Conservation (phyloP, 768 basidiomycete genomes). For the Mycena polygramma region DNA sequence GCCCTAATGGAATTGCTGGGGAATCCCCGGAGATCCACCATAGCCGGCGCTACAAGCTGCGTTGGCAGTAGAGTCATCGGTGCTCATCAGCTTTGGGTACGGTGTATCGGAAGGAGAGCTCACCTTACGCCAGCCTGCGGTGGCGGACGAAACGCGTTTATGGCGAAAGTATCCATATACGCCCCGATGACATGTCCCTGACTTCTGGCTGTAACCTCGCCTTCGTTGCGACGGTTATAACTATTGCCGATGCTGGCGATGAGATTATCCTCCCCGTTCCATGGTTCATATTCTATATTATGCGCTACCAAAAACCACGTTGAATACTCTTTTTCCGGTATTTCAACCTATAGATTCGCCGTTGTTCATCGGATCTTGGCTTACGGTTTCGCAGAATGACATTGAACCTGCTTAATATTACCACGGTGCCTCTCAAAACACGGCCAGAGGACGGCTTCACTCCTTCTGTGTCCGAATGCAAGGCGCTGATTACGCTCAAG, state of each 20-base stretch:
- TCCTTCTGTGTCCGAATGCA: conserved; percentile 67
- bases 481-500: conserved; percentile 63
- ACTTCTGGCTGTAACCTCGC: conserved; percentile 83
- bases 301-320: neutral
- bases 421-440: conserved; percentile 67
- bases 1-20: conserved; percentile 63
- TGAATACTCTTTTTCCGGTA: conserved; percentile 58
- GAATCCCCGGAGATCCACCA: conserved; percentile 78
- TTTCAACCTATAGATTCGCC: conserved; percentile 63
- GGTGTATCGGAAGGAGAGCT: conserved; percentile 71
- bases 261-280: conserved; percentile 82
- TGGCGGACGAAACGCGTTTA: conserved; percentile 78
- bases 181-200: conserved; percentile 70
- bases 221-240: conserved; percentile 72
- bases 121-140: conserved; percentile 64
- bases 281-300: conserved; percentile 56
- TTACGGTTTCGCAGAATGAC: conserved; percentile 65
- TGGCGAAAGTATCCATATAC: conserved; percentile 61
- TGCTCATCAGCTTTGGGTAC: conserved; percentile 66
- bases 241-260: conserved; percentile 75
- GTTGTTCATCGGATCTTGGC: neutral
- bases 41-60: conserved; percentile 63
- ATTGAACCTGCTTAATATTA: conserved; percentile 72
- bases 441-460: conserved; percentile 66
- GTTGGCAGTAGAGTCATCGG: conserved; percentile 58